Conservation (phyloP, 2,329 filamentous ascomycete genomes). For the Chrysoporthe puriensis region DNA sequence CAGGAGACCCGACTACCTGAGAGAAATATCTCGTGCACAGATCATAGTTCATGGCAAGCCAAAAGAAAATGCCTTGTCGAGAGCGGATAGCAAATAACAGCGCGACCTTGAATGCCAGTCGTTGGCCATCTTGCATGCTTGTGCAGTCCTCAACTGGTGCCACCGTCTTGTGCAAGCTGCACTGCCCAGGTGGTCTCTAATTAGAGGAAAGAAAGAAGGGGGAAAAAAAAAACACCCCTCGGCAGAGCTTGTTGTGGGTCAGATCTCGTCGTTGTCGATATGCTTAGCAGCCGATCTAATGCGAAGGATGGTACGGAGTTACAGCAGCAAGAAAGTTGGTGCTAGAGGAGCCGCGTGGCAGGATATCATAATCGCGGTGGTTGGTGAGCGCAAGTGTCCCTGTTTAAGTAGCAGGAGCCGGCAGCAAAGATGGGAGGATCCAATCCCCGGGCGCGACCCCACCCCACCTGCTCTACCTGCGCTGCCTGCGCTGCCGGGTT, state of each 20-base stretch:
- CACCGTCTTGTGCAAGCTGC: background rate
- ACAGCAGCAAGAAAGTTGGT: background rate
- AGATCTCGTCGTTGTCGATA: background rate
- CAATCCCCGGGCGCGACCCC: background rate
- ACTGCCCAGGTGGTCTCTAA: no score
- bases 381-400: background rate
- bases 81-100: background rate
- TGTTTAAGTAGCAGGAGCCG: slow-evolving; percentile 4
- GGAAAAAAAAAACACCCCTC: background rate
- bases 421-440: background rate
- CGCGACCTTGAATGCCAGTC: background rate
- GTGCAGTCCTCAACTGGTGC: background rate
- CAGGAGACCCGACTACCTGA: background rate
- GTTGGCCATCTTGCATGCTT: background rate
- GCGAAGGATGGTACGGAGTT: slow-evolving; percentile 11
- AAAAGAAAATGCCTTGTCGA: background rate
- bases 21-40: background rate
- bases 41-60: background rate
- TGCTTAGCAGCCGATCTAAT: background rate
- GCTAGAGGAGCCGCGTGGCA: background rate
- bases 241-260: background rate
- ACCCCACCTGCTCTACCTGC: background rate
- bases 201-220: no score
- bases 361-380: slow-evolving; percentile 8
- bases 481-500: background rate